Percentiles rank a stretch among this genome's conserved stretches.
Evolutionary conservation across 2,329 filamentous ascomycete species (phyloP).

Genomic region (Botrytis porri): DNA sequence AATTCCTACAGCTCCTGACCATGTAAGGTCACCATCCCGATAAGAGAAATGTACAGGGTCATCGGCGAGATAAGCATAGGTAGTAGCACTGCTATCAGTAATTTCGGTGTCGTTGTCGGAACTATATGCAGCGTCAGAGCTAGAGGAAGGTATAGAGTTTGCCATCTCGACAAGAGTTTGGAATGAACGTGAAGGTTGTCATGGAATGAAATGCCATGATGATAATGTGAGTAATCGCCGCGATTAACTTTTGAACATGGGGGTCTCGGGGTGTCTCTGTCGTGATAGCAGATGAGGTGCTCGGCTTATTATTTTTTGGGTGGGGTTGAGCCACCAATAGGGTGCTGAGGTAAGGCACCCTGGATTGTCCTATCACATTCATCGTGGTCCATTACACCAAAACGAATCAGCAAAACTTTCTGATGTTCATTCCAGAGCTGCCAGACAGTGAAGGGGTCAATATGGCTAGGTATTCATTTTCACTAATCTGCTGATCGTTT

Average conservation of each 20-base stretch:
- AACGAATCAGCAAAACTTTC: not conserved
- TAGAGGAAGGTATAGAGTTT: conserved; percentile 16
- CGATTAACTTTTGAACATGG: not conserved
- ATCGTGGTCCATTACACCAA: not conserved
- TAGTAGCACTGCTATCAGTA: conserved; percentile 22
- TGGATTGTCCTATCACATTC: not conserved
- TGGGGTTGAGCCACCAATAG: not conserved
- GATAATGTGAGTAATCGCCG: not conserved
- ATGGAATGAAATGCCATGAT: conserved; percentile 8
- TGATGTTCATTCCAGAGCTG: not conserved
- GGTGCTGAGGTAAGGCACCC: not conserved
- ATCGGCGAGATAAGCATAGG: conserved; percentile 17
- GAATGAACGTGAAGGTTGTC: not conserved
- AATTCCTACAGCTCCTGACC: conserved; percentile 8
- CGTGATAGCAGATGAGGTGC: conserved; percentile 9
- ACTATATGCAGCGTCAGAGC: conserved; percentile 15
- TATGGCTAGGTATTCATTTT: not conserved
- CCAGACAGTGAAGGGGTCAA: not conserved
- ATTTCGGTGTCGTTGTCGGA: conserved; percentile 19
- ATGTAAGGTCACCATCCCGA: conserved; percentile 23
- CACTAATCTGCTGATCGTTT: not conserved
- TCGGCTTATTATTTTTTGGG: conserved; percentile 1
- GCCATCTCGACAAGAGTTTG: conserved; percentile 11
- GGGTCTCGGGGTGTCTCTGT: not conserved
- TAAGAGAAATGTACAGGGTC: conserved; percentile 23